Evolutionary conservation across 176 grass and related monocot genomes (phyloP).

Genomic region (Triticum turgidum): DNA sequence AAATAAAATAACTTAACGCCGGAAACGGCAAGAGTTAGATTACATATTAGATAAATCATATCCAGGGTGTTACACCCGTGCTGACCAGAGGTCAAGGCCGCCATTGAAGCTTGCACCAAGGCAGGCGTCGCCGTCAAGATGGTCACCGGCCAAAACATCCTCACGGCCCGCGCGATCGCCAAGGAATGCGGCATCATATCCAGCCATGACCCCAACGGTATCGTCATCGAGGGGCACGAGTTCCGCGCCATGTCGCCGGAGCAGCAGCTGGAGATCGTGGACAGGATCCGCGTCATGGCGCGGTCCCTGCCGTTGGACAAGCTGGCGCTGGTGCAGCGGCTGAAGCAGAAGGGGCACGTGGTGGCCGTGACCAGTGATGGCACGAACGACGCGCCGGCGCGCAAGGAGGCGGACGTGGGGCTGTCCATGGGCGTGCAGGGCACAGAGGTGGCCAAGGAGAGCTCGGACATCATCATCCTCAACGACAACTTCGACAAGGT

Average conservation of each 20-base stretch:
- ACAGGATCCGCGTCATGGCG: slow-evolving; percentile 65
- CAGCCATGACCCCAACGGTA: background rate
- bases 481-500: slow-evolving; percentile 86
- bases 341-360: slow-evolving; percentile 82
- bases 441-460: slow-evolving; percentile 86
- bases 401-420: slow-evolving; percentile 82
- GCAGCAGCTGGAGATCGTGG: slow-evolving; percentile 50
- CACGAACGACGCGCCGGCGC: slow-evolving; percentile 78
- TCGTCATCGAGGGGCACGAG: slow-evolving; percentile 70
- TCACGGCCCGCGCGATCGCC: slow-evolving; percentile 78
- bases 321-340: slow-evolving; percentile 63
- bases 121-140: slow-evolving; percentile 75
- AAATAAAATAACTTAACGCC: too few relatives aligned
- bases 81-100: slow-evolving; percentile 57
- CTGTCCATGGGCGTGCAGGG: slow-evolving; percentile 89
- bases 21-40: too few relatives aligned
- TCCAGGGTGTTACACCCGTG: slow-evolving; percentile 28
- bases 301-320: slow-evolving; percentile 64
- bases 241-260: slow-evolving; percentile 60
- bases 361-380: slow-evolving; percentile 77
- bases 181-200: slow-evolving; percentile 70
- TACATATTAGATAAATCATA: too few relatives aligned
- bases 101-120: slow-evolving; percentile 53
- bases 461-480: slow-evolving; percentile 77
- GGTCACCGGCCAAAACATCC: slow-evolving; percentile 90